Base-by-base conservation (phyloP, 208 protist genomes). In the Wallacemonas sp. region DNA sequence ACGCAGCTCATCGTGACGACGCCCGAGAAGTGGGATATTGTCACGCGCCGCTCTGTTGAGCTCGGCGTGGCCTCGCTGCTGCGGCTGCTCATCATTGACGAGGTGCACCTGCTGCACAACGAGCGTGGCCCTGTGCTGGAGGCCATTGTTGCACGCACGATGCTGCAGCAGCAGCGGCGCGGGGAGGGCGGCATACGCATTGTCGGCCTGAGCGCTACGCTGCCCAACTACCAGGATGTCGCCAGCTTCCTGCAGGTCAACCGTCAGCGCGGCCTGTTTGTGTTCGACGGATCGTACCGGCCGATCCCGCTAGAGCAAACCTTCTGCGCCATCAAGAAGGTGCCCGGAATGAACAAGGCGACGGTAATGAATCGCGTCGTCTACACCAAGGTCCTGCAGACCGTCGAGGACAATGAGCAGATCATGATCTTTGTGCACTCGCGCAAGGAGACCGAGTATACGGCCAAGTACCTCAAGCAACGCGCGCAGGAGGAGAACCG, bases 1-100 rank as follows among this genome's bases (percentile, higher is more conserved):
- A 98, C 98, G 12, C 97, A 99, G 71, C 70, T 99, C 18, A 99
- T 99, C 50, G 95, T 99, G 3, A 99, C 98, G 12, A 99, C 99
- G 14, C 99, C 99, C 10, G 99, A 99, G 83, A 99, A 99, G 89
- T 99, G 98, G 98, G 99, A 99, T 75, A 97, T 99, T 48, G 97
- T 99, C 38, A 99, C 98, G 12, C 90, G 99, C 65, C 99, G 99
- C 73, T 87, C 89, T 18, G 84, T 99, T 18, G 81, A 99, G 42
- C 97, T 99, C 16, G 87, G 88, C 18, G 84, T 97, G 16, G 88
- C 87, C 1, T 77, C 86, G 5, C 68, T 87, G 70, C 78, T 97
- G 31, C 82, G 85, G 59, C 76, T 99, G 31, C 66, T 99, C 20
- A 98, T 99, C 67, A 94, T 99, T 61, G 98, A 99, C 74, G 97